A percentile compares a stretch with the other conserved stretches of the same genome.
Evolutionary conservation across 768 basidiomycete genomes (phyloP).

Genomic region (Pulveroboletus frians): DNA sequence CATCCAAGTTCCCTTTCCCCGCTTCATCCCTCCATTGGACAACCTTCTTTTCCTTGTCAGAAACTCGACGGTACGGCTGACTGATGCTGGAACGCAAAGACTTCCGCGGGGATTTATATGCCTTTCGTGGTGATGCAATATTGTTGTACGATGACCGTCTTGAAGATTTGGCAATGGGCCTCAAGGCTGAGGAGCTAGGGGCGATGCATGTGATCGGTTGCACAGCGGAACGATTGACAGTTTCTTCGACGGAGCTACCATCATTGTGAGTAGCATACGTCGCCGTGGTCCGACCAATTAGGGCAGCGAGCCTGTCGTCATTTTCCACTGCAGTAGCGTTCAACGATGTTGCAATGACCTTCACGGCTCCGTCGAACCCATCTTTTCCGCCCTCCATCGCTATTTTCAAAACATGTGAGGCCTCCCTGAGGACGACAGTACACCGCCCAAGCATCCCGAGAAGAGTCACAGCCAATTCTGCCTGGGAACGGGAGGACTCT

Average conservation of each 20-base stretch:
- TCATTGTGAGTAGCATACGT: conserved; percentile 43
- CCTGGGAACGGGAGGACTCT: conserved; percentile 59
- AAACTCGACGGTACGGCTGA: conserved; percentile 57
- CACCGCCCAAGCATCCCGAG: conserved; percentile 78
- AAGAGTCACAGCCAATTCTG: conserved; percentile 62
- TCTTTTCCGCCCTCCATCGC: conserved; percentile 35
- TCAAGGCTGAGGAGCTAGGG: conserved; percentile 51
- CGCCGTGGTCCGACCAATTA: conserved; percentile 65
- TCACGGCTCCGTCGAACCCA: conserved; percentile 38
- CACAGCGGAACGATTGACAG: conserved; percentile 44
- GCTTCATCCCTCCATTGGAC: conserved; percentile 88
- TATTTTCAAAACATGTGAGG: conserved; percentile 38
- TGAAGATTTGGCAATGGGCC: conserved; percentile 36
- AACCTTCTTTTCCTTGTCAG: conserved; percentile 67
- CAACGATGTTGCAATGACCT: conserved; percentile 48
- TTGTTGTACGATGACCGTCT: conserved; percentile 40
- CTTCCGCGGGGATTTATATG: conserved; percentile 61
- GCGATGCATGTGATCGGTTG: conserved; percentile 40
- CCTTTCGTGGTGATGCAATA: conserved; percentile 44
- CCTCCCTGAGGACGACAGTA: conserved; percentile 65
- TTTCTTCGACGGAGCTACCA: conserved; percentile 39
- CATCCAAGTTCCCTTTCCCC: conserved; percentile 76
- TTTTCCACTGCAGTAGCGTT: conserved; percentile 58
- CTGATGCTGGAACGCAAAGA: conserved; percentile 62
- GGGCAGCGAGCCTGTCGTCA: conserved; percentile 59